Evolutionary conservation across 192 early-diverging fungal genomes (phyloP).

Genomic region (Gamsiella multidivaricata): DNA sequence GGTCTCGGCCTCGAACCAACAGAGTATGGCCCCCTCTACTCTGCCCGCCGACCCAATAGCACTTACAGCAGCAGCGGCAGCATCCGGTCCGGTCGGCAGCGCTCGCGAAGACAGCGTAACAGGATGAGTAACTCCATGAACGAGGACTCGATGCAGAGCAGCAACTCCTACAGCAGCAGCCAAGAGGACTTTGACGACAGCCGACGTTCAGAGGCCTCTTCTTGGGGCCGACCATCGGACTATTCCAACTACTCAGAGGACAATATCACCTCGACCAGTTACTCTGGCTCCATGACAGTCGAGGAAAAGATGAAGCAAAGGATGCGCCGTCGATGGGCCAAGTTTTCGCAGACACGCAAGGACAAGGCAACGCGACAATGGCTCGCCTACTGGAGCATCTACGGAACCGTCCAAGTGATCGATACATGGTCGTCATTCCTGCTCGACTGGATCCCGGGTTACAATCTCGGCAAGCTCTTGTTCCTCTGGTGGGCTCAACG

Average conservation of each 20-base stretch:
- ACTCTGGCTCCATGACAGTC: constrained; percentile 27
- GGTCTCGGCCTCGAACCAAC: constrained; percentile 37
- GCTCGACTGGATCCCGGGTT: constrained; percentile 57
- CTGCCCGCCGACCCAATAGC: constrained; percentile 18
- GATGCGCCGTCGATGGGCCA: constrained; percentile 40
- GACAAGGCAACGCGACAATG: constrained; percentile 59
- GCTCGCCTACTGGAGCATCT: constrained; percentile 70
- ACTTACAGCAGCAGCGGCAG: constrained; percentile 17
- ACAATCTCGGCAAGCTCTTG: constrained; percentile 62
- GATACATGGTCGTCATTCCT: constrained; percentile 62
- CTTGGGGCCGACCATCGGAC: constrained; percentile 45
- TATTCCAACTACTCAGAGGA: constrained; percentile 46
- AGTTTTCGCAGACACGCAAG: constrained; percentile 37
- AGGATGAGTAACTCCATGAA: constrained; percentile 32
- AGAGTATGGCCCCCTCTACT: constrained; percentile 19
- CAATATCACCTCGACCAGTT: constrained; percentile 20
- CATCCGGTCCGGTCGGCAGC: constrained; percentile 5
- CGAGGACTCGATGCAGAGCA: constrained; percentile 26
- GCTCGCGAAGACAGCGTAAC: constrained; percentile 6
- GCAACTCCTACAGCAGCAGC: constrained; percentile 44
- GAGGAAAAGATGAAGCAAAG: constrained; percentile 35
- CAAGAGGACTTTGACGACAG: constrained; percentile 34
- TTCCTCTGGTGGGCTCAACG: constrained; percentile 72
- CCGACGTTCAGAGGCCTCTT: constrained; percentile 17
- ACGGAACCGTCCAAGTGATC: constrained; percentile 64